Conservation (phyloP, 2,329 filamentous ascomycete genomes). For the Ceratocystis huliohia region DNA sequence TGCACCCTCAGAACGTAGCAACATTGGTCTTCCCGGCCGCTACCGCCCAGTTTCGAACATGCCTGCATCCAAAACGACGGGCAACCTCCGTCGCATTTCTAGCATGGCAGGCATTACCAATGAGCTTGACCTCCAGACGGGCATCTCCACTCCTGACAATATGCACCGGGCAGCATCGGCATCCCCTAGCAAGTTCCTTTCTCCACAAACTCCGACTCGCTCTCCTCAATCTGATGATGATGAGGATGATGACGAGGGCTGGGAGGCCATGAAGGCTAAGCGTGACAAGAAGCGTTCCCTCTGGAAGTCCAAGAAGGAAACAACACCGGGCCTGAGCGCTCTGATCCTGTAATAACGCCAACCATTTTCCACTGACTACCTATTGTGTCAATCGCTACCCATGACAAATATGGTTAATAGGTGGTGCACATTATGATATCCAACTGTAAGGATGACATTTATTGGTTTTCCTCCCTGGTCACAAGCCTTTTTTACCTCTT, state of each 20-base stretch:
- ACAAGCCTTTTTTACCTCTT: neutral
- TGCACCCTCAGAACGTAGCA: slow-evolving; percentile 89
- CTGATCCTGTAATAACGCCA: slow-evolving; percentile 30
- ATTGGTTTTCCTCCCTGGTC: neutral
- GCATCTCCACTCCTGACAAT: slow-evolving; percentile 32
- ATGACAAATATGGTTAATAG: too few species aligned
- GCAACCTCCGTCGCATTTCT: slow-evolving; percentile 12
- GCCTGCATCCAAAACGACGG: slow-evolving; percentile 27
- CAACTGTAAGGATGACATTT: neutral
- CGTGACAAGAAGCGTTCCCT: slow-evolving; percentile 53
- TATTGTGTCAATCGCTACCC: neutral
- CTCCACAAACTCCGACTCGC: slow-evolving; percentile 26
- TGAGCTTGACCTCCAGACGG: slow-evolving; percentile 23
- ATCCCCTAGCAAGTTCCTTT: slow-evolving; percentile 24
- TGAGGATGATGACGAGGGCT: slow-evolving; percentile 55
- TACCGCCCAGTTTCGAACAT: slow-evolving; percentile 78
- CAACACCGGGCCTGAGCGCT: slow-evolving; percentile 37
- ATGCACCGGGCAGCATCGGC: slow-evolving; percentile 26
- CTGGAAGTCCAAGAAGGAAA: slow-evolving; percentile 50
- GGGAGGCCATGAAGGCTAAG: slow-evolving; percentile 59
- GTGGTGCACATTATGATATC: slow-evolving; percentile 12
- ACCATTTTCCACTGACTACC: neutral
- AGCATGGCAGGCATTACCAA: slow-evolving; percentile 14
- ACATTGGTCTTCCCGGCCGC: slow-evolving; percentile 74
- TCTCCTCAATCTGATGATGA: slow-evolving; percentile 35